These are phyloP conservation scores for Monilinia vaccinii-corymbosi DNA, from an alignment of 2,329 filamentous ascomycete species.

Conservation along the genomic window DNA sequence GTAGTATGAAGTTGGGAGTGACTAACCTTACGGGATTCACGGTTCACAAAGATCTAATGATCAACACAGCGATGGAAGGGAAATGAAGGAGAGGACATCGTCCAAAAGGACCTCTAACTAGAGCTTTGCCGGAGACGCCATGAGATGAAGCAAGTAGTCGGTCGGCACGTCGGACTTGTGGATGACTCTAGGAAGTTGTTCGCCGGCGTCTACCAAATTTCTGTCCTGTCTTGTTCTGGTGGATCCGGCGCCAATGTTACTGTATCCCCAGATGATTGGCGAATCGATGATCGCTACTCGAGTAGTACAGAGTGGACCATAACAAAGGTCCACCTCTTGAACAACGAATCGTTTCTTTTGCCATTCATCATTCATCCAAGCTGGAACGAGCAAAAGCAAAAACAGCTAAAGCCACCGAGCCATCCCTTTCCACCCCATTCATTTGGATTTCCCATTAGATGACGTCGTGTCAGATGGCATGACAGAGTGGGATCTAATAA, in stretches of 20 bases:
- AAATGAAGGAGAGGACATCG: no score
- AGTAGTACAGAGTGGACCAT: neutral
- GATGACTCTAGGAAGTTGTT: neutral
- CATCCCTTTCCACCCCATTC: neutral
- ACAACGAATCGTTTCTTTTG: neutral
- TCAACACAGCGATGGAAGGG: no score
- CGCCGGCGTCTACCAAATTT: no score
- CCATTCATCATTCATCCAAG: neutral
- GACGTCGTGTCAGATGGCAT: neutral
- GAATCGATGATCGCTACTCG: neutral
- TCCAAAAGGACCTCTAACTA: no score
- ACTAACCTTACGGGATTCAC: no score
- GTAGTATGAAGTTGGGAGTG: no score
- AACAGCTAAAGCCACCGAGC: neutral
- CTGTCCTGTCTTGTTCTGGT: no score
- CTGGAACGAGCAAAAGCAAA: neutral
- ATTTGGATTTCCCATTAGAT: neutral
- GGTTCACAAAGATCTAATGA: no score
- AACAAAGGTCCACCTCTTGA: neutral
- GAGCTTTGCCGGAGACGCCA: neutral
- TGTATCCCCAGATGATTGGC: neutral
- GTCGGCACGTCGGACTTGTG: no score
- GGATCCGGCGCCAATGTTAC: neutral
- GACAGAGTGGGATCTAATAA: neutral
- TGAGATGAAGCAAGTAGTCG: neutral